Evolutionary conservation across 768 basidiomycete species (phyloP).

Genomic region (Serendipita indica): DNA sequence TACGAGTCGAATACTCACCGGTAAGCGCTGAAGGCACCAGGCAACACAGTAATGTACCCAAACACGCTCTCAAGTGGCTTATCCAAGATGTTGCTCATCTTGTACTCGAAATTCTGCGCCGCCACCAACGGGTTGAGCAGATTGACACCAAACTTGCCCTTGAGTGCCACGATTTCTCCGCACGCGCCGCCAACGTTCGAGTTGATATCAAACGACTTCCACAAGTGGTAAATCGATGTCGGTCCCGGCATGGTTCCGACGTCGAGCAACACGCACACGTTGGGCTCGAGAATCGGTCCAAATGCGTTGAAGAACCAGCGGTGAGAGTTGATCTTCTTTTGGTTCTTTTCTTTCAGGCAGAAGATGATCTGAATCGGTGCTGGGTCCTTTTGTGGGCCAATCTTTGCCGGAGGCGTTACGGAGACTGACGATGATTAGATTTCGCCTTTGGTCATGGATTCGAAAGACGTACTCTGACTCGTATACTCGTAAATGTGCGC

Average conservation of each 20-base stretch:
- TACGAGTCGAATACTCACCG: no score
- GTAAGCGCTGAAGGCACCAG: constrained; percentile 19
- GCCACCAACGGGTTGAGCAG: constrained; percentile 82
- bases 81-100: constrained; percentile 31
- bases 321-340: constrained; percentile 94
- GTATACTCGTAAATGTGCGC: constrained; percentile 62
- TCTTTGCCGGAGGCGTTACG: constrained; percentile 65
- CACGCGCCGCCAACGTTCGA: constrained; percentile 91
- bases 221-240: constrained; percentile 82
- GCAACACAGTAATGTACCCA: constrained; percentile 33
- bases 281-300: constrained; percentile 67
- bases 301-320: constrained; percentile 98
- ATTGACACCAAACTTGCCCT: constrained; percentile 73
- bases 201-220: constrained; percentile 89
- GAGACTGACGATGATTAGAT: constrained; percentile 37
- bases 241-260: constrained; percentile 85
- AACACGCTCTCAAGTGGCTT: constrained; percentile 23
- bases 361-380: constrained; percentile 91
- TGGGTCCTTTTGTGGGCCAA: constrained; percentile 56
- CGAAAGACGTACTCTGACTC: constrained; percentile 12
- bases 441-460: neutral
- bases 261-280: constrained; percentile 83
- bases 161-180: constrained; percentile 90
- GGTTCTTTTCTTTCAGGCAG: constrained; percentile 81
- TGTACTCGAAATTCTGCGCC: constrained; percentile 94